These are phyloP conservation scores for Calonectria crousiana DNA, from an alignment of 2,329 filamentous ascomycete genomes.

Conservation along the genomic window DNA sequence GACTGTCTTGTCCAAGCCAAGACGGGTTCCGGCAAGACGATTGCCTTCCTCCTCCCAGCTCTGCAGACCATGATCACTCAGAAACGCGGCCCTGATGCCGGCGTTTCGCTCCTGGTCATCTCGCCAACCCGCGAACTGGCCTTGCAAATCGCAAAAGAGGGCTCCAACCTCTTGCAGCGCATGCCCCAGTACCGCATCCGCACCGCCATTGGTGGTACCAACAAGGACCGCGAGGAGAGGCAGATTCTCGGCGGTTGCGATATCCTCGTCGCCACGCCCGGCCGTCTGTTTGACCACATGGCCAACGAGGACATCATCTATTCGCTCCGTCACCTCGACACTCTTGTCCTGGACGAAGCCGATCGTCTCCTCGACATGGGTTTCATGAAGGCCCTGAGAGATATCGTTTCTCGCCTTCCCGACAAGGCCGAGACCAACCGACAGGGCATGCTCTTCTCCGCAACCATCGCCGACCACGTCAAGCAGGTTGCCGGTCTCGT, in stretches of 20 bases:
- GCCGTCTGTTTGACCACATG: constrained; percentile 82
- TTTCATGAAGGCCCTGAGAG: constrained; percentile 82
- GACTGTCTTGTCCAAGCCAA: constrained; percentile 83
- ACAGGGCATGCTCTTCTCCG: constrained; percentile 86
- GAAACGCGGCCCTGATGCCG: constrained; percentile 48
- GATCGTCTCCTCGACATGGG: constrained; percentile 87
- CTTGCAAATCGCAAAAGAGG: constrained; percentile 78
- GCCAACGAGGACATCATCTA: constrained; percentile 77
- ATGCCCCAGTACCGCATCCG: constrained; percentile 82
- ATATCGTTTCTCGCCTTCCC: constrained; percentile 80
- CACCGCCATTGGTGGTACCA: constrained; percentile 83
- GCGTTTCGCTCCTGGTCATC: constrained; percentile 73
- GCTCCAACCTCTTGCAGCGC: constrained; percentile 76
- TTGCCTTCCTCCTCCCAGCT: constrained; percentile 87
- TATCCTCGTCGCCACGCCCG: constrained; percentile 84
- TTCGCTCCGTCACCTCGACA: constrained; percentile 77
- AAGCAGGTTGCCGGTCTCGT: constrained; percentile 78
- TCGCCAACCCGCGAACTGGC: constrained; percentile 79
- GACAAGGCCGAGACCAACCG: constrained; percentile 68
- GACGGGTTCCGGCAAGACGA: constrained; percentile 88
- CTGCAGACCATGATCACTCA: constrained; percentile 77
- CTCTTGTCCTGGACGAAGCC: constrained; percentile 86
- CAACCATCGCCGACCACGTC: constrained; percentile 85
- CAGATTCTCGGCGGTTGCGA: constrained; percentile 80
- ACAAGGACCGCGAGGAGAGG: constrained; percentile 78